Conservation (phyloP, 129 eudicot genomes). For the Artemisia annua region DNA sequence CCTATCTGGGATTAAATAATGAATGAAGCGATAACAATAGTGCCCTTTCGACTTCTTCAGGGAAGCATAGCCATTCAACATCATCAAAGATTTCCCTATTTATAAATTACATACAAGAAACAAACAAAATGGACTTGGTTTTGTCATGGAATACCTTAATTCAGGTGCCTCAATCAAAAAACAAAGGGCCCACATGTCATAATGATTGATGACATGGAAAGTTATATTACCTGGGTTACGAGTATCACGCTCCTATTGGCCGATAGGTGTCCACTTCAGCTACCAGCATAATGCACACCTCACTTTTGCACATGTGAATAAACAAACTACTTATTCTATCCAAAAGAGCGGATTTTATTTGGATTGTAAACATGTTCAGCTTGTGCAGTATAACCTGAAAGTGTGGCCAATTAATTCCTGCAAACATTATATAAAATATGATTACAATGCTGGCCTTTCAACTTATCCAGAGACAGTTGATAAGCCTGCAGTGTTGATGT, state of each 20-base stretch:
- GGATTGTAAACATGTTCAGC: constrained; percentile 13
- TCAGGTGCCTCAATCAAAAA: constrained; percentile 8
- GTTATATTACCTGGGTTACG: no score
- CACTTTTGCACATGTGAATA: no score
- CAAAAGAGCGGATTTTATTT: no score
- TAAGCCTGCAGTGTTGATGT: no score
- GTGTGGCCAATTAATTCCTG: constrained; percentile 11
- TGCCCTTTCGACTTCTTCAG: constrained; percentile 23
- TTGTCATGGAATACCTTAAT: not conserved
- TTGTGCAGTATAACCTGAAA: constrained; percentile 4
- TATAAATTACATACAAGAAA: constrained; percentile 9
- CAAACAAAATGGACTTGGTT: constrained; percentile 22
- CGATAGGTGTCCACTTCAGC: no score
- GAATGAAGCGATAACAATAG: not conserved
- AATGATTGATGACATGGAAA: no score
- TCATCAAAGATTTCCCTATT: constrained; percentile 2
- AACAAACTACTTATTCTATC: no score
- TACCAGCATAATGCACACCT: no score
- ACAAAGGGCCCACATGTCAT: no score
- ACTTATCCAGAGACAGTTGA: not conserved
- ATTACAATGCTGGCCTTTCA: not conserved
- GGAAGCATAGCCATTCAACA: constrained; percentile 12
- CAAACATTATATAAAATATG: constrained; percentile 8
- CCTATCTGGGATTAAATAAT: not conserved
- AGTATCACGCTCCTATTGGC: no score